Base-by-base conservation (phyloP, 306 rosid genomes). In the Gillenia trifoliata region DNA sequence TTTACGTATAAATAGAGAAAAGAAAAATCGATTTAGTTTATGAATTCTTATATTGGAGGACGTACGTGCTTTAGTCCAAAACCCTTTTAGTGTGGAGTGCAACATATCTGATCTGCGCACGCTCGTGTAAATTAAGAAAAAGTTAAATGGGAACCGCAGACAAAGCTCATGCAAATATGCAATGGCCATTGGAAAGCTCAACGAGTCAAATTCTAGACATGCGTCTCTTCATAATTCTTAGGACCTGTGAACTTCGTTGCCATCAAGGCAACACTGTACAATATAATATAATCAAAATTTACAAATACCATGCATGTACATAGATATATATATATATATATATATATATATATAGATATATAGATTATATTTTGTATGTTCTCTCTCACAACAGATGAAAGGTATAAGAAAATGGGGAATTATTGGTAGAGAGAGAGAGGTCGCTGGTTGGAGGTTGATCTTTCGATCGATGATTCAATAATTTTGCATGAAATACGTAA, bases 191-290 rank as follows among this genome's bases (percentile, higher is more conserved):
- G 76, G 83, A 33, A 76, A 43, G 77, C 34, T 78, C 74, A 82
- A 76, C 43, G 78, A 78, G 81, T 81, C 85, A 85, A 84, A 26
- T 83, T 74, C 49, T 36, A 56, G 72, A 67, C 77, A 67, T 8
- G 73, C 67, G 75, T 67, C 26, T 75, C 64, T 64, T 33, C 71
- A 3, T 30, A 63, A 69, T 74, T 69, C 70, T 64, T 31, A 23
- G 82, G 69, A 66, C 70, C 70, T 40, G 62, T 79, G 49, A 65
- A 64, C 63, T 76, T 67, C 68, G 81, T 57, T 74, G 64, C 4
- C 71, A 65, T 76, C 78, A 72, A 73, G 77, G 75, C 64, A 34
- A 15, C 43, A 30, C 64, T 59, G 64, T 13, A 17, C 11, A 17
- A 8, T 30, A 16, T 62, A 17, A 64, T 19, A 36, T 62, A 52